phyloP scores from a whole-genome alignment of 1,284 basidiomycete species.

The Rhodotorula sp. region DNA sequence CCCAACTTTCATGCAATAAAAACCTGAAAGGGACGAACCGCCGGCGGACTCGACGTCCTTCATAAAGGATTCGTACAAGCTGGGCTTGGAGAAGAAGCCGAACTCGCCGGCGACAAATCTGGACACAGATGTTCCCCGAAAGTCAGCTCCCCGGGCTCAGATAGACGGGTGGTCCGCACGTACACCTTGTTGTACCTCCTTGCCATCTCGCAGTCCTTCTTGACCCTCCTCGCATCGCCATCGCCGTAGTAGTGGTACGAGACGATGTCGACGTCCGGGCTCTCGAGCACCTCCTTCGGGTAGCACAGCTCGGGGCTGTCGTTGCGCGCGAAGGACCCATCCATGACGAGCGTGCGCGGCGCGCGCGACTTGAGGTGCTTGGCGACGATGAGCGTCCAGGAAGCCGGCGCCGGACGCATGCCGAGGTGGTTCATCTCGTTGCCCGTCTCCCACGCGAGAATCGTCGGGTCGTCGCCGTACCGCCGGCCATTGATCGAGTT shows the following conservation, averaged over 20 bases:
- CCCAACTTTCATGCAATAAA: no score
- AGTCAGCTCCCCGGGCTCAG: not conserved
- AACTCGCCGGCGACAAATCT: constrained; percentile 49
- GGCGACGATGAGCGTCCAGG: constrained; percentile 44
- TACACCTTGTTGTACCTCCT: constrained; percentile 43
- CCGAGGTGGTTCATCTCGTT: constrained; percentile 46
- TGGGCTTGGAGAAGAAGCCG: constrained; percentile 44
- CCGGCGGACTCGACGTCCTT: constrained; percentile 33
- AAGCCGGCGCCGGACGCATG: constrained; percentile 43
- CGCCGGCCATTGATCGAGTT: constrained; percentile 47
- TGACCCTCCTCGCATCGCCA: constrained; percentile 44
- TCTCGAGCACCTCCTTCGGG: constrained; percentile 41
- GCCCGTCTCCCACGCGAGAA: constrained; percentile 49
- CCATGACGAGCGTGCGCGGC: constrained; percentile 47
- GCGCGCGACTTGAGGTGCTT: constrained; percentile 47
- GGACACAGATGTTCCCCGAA: not conserved
- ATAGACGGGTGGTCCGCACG: not conserved
- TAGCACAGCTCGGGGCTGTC: constrained; percentile 44
- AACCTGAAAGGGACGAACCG: constrained; percentile 14
- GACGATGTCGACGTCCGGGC: constrained; percentile 45
- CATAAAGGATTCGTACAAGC: constrained; percentile 43
- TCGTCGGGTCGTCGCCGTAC: constrained; percentile 48
- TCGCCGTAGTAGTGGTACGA: constrained; percentile 46
- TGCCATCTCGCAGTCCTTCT: constrained; percentile 43
- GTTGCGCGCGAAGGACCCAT: constrained; percentile 46